Base-by-base conservation (phyloP, 139 green algal species). In the Picochlorum sp. region DNA sequence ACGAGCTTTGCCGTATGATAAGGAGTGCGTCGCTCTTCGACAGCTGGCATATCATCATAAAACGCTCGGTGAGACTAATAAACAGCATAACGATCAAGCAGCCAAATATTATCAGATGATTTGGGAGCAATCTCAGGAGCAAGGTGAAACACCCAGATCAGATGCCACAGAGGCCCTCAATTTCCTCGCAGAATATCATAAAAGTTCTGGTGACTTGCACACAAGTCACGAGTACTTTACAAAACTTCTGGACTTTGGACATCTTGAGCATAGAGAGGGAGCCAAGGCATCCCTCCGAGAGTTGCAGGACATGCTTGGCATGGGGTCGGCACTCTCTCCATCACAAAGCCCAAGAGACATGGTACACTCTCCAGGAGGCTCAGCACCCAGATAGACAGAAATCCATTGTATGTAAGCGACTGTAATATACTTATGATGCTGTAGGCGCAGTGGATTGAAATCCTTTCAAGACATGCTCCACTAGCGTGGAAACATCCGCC, bases 201-300 rank as follows among this genome's bases (percentile, higher is more conserved):
- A 87, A 81, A 76, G 83, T 21, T 66, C 41, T 16, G 81, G 85
- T 0, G 57, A 76, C 1, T 62, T 85, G 26, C 61, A 60, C 2
- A 69, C 85, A 41, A 86, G 87, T 1, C 81, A 93, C 72, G 30
- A 14, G 9, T 81, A 84, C 57, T 89, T 75, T 67, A 70, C 72
- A 7, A 79, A 85, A 1, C 75, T 98, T 54, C 72, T 97, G 45
- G 91, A 98, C 69, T 88, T 81, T 28, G 87, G 86, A 0, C 83
- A 80, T 0, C 18, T 26, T 13, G 70, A 74, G 2, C 47, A 26
- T 20, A 95, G 90, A 73, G 88, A 96, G 75, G 49, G 74, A 1
- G 91, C 91, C 23, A 96, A 95, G 69, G 79, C 77, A 1, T 66
- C 92, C 45, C 73, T 95, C 49, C 49, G 85, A 9, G 86, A 96